Evolutionary conservation across 345 rosid genomes (phyloP).

Genomic region (Linum usitatissimum): DNA sequence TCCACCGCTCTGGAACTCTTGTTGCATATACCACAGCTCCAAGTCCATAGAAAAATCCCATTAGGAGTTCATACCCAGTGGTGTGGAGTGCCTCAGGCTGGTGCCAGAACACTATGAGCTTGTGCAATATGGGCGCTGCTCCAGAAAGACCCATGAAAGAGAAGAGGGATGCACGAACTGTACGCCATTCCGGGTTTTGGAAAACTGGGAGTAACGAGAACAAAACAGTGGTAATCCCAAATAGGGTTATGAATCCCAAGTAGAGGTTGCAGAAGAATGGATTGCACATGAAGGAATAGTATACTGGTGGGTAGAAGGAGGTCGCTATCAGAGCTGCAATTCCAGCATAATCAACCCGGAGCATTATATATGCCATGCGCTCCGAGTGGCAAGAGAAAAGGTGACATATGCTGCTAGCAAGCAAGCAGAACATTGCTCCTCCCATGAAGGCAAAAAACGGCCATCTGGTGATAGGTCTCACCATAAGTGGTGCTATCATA

Average conservation of each 20-base stretch:
- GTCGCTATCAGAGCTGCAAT: slow-evolving; percentile 81
- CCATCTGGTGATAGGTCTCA: slow-evolving; percentile 81
- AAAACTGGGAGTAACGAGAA: slow-evolving; percentile 72
- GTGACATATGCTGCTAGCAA: slow-evolving; percentile 81
- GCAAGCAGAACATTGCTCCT: slow-evolving; percentile 93
- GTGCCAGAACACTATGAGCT: slow-evolving; percentile 63
- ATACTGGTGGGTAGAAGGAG: slow-evolving; percentile 82
- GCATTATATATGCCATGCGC: slow-evolving; percentile 76
- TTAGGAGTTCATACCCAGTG: slow-evolving; percentile 67
- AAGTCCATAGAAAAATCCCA: slow-evolving; percentile 62
- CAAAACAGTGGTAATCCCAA: slow-evolving; percentile 55
- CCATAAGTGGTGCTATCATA: slow-evolving; percentile 58
- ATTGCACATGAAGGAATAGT: slow-evolving; percentile 84
- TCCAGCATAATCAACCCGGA: slow-evolving; percentile 81
- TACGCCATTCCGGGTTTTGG: slow-evolving; percentile 67
- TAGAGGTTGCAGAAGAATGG: slow-evolving; percentile 91
- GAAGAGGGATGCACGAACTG: slow-evolving; percentile 61
- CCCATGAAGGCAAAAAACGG: slow-evolving; percentile 85
- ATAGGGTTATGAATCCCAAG: slow-evolving; percentile 64
- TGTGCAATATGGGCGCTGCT: slow-evolving; percentile 64
- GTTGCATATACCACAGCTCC: slow-evolving; percentile 76
- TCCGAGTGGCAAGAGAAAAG: slow-evolving; percentile 85
- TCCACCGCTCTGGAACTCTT: slow-evolving; percentile 87
- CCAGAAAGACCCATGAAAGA: slow-evolving; percentile 82
- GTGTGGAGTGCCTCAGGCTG: slow-evolving; percentile 90